These are phyloP conservation scores for Phytophthora cryptogea DNA, from an alignment of 352 stramenopile species.

Conservation along the genomic window DNA sequence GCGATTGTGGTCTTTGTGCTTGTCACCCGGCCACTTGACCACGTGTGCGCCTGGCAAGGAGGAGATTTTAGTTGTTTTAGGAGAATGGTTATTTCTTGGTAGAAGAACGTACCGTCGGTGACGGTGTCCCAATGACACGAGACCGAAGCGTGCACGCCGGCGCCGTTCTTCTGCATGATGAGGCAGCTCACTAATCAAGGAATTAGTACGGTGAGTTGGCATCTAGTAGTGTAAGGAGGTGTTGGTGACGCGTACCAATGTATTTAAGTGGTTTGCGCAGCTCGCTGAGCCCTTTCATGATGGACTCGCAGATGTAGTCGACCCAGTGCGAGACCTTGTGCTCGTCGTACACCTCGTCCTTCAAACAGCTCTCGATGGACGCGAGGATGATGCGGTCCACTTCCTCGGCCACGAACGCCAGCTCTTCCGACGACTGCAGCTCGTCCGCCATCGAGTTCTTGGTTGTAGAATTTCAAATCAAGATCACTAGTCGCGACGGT, in stretches of 20 bases:
- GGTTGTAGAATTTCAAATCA: neutral
- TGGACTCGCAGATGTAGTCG: slow-evolving; percentile 89
- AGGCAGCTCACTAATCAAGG: slow-evolving; percentile 74
- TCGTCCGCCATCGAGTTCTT: slow-evolving; percentile 67
- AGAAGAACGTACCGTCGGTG: slow-evolving; percentile 70
- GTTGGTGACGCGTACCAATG: slow-evolving; percentile 47
- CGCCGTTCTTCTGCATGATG: slow-evolving; percentile 95
- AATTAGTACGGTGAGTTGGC: slow-evolving; percentile 4
- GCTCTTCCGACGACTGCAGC: slow-evolving; percentile 87
- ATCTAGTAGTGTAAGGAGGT: neutral
- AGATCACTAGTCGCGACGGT: slow-evolving; percentile 38
- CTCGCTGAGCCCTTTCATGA: slow-evolving; percentile 87
- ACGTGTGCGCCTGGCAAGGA: slow-evolving; percentile 59
- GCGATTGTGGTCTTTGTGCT: slow-evolving; percentile 89
- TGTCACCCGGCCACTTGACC: slow-evolving; percentile 90
- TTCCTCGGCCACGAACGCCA: slow-evolving; percentile 92
- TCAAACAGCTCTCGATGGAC: slow-evolving; percentile 82
- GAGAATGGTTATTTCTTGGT: neutral
- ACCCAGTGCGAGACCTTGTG: slow-evolving; percentile 88
- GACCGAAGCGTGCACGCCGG: slow-evolving; percentile 87
- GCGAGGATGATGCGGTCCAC: slow-evolving; percentile 89
- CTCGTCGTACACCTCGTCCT: slow-evolving; percentile 90
- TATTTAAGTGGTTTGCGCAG: slow-evolving; percentile 94
- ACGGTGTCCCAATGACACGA: slow-evolving; percentile 92
- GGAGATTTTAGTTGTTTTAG: neutral